A percentile compares a stretch with the other conserved stretches of the same genome.
phyloP scores from a whole-genome alignment of 306 rosid species.

The Alnus glutinosa region DNA sequence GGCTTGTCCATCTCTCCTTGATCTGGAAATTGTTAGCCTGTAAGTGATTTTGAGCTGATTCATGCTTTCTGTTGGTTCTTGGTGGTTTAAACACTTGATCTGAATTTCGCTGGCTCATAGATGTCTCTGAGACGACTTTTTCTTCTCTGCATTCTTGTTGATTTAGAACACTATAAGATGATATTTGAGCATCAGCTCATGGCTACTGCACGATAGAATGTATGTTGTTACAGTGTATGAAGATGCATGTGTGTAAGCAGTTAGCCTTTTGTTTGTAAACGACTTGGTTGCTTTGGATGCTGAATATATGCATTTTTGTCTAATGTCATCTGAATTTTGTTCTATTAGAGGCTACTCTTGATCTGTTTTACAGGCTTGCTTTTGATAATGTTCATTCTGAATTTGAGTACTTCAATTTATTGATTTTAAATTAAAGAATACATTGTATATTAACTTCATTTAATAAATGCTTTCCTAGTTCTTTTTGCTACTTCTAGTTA shows the following conservation, averaged over 20 bases:
- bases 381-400: neutral
- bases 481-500: too few species aligned
- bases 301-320: constrained; percentile 2
- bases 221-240: neutral
- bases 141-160: constrained; percentile 4
- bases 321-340: constrained; percentile 1
- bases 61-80: constrained; percentile 21
- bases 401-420: neutral
- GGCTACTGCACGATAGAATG: neutral
- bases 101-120: neutral
- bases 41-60: constrained; percentile 49
- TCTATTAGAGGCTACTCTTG: neutral
- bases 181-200: neutral
- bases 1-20: constrained; percentile 88
- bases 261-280: constrained; percentile 2
- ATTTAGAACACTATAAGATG: constrained; percentile 3
- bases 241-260: neutral
- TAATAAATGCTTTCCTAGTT: neutral
- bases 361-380: neutral
- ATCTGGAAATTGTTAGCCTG: constrained; percentile 97
- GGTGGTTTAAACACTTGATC: constrained; percentile 21
- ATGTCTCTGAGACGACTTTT: neutral
- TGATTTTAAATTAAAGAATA: neutral
- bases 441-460: neutral
- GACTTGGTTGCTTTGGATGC: neutral